Evolutionary conservation across 2,329 filamentous ascomycete species (phyloP).

Genomic region (Colletotrichum costaricense): DNA sequence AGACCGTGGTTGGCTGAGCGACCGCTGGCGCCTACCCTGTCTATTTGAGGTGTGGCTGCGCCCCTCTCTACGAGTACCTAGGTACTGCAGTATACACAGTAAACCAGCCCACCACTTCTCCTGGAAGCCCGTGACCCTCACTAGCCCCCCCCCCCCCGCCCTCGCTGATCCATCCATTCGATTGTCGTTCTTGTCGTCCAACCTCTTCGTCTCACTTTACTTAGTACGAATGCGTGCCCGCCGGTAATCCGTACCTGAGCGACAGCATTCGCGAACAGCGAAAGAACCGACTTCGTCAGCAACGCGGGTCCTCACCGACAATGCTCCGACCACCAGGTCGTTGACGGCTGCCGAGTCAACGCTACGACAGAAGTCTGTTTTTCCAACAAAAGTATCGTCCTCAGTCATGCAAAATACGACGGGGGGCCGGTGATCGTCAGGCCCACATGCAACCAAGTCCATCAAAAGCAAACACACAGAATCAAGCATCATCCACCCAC

Average conservation of each 20-base stretch:
- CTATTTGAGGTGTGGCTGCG: constrained; percentile 17
- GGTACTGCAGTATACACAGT: too few relatives aligned
- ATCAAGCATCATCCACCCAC: not conserved
- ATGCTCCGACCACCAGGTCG: not conserved
- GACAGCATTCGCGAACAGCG: not conserved
- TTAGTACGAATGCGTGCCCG: too few relatives aligned
- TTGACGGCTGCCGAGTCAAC: constrained; percentile 3
- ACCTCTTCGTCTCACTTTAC: not conserved
- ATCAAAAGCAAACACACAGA: not conserved
- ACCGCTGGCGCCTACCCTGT: constrained; percentile 6
- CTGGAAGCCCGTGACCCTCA: too few relatives aligned
- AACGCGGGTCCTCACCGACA: not conserved
- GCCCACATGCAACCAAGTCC: not conserved
- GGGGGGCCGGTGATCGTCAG: not conserved
- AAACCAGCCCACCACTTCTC: not conserved
- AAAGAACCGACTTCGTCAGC: not conserved
- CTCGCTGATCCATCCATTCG: not conserved
- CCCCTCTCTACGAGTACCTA: not conserved
- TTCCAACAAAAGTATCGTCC: not conserved
- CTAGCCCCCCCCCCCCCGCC: not conserved
- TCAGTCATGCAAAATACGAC: not conserved
- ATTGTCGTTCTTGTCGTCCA: not conserved
- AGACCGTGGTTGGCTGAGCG: constrained; percentile 29
- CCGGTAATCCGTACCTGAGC: not conserved
- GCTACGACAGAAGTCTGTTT: not conserved